These are phyloP conservation scores for Plantago coronopus DNA, from an alignment of 305 asterid species.

Conservation along the genomic window DNA sequence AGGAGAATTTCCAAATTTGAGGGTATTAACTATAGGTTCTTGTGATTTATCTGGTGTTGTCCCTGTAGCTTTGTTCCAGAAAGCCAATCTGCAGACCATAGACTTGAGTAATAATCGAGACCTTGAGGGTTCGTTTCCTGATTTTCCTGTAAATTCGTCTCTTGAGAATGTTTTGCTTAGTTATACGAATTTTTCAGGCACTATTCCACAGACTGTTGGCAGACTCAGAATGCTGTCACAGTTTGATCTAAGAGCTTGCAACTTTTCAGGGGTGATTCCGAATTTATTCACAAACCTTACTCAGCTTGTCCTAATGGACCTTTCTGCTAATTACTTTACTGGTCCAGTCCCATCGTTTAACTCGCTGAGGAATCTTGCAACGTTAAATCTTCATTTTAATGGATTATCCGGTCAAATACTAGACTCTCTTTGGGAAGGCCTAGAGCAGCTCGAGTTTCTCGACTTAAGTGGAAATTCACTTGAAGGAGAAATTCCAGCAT, in stretches of 20 bases:
- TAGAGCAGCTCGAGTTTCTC: conserved; percentile 31
- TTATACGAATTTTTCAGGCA: conserved; percentile 44
- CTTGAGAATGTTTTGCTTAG: conserved; percentile 38
- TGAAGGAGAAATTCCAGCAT: conserved; percentile 41
- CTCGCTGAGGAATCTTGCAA: conserved; percentile 31
- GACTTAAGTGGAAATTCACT: conserved; percentile 44
- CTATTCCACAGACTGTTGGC: conserved; percentile 44
- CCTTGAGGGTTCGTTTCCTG: conserved; percentile 56
- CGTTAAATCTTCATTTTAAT: conserved; percentile 26
- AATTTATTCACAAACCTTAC: conserved; percentile 40
- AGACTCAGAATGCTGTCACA: conserved; percentile 36
- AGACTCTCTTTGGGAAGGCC: conserved; percentile 34
- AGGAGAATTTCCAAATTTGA: conserved; percentile 37
- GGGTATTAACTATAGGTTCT: conserved; percentile 30
- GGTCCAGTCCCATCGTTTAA: conserved; percentile 50
- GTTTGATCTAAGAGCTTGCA: conserved; percentile 34
- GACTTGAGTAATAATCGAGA: conserved; percentile 42
- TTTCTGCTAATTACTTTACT: conserved; percentile 36
- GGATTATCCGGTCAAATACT: conserved; percentile 36
- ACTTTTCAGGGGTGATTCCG: conserved; percentile 47
- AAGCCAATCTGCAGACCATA: conserved; percentile 33
- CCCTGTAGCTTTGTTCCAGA: conserved; percentile 44
- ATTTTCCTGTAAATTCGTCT: conserved; percentile 42
- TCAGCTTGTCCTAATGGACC: conserved; percentile 36
- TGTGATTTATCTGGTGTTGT: conserved; percentile 35